Evolutionary conservation across 371 early-diverging fungal genomes (phyloP).

Genomic region (Mortierella sp.): DNA sequence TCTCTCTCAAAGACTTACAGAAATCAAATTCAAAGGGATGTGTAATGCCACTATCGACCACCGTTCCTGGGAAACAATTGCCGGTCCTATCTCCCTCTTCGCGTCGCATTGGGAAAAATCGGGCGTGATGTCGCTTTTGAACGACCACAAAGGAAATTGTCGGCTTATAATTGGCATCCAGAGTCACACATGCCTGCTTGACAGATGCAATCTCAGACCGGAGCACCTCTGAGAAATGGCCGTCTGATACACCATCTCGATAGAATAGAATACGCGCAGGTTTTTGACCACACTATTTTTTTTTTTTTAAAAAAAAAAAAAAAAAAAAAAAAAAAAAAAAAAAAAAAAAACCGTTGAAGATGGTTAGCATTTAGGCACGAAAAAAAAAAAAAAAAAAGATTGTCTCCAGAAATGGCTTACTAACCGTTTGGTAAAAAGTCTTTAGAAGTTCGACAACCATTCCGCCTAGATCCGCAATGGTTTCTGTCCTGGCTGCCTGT

Average conservation of each 20-base stretch:
- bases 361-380: too few relatives aligned
- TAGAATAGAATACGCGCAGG: constrained; percentile 94
- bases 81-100: constrained; percentile 71
- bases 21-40: constrained; percentile 92
- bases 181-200: constrained; percentile 67
- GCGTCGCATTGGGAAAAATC: constrained; percentile 79
- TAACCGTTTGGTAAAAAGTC: constrained; percentile 75
- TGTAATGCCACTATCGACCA: constrained; percentile 87
- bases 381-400: not conserved
- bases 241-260: constrained; percentile 95
- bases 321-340: not conserved
- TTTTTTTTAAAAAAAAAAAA: not conserved
- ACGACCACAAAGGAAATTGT: constrained; percentile 86
- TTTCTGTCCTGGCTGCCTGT: constrained; percentile 88
- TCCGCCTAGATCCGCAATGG: constrained; percentile 83
- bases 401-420: not conserved
- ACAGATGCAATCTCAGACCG: constrained; percentile 85
- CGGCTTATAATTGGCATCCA: constrained; percentile 75
- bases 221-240: constrained; percentile 86
- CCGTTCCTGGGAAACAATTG: constrained; percentile 90
- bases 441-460: constrained; percentile 89
- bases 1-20: constrained; percentile 46
- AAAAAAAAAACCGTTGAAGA: not conserved
- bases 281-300: constrained; percentile 58
- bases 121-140: constrained; percentile 89